phyloP scores from a whole-genome alignment of 1,284 basidiomycete genomes.

The Gastroboletus turbinatus region DNA sequence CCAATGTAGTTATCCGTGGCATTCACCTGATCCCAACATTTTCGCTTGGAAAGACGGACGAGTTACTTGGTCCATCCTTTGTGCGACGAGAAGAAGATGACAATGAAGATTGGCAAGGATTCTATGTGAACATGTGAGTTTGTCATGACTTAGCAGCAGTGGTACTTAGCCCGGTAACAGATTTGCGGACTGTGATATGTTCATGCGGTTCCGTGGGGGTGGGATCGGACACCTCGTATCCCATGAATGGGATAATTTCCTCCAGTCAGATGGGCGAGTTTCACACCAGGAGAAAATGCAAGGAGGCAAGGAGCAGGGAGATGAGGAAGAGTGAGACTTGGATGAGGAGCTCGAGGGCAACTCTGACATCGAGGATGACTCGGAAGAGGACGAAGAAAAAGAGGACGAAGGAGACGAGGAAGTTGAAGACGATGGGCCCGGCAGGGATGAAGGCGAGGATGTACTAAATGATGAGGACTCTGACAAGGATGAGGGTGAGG shows the following conservation, averaged over 20 bases:
- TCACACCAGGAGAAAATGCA: no score
- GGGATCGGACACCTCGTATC: neutral
- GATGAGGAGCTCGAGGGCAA: no score
- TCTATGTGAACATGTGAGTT: conserved; percentile 7
- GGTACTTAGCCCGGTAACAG: neutral
- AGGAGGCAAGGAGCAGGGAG: no score
- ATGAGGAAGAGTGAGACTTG: no score
- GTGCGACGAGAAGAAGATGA: neutral
- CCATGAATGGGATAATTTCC: neutral
- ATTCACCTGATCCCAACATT: conserved; percentile 8
- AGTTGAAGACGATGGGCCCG: no score
- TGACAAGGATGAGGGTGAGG: no score
- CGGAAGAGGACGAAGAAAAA: no score
- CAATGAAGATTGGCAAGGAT: neutral
- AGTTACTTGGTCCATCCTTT: neutral
- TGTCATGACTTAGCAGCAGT: neutral
- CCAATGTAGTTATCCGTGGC: neutral
- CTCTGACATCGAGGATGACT: no score
- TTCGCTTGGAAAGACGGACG: neutral
- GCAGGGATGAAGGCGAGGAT: no score
- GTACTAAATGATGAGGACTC: no score
- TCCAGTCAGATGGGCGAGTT: neutral
- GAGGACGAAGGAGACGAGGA: no score
- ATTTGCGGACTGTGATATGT: conserved; percentile 5
- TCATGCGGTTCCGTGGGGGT: neutral